These are phyloP conservation scores for Wickerhamomyces canadensis DNA, from an alignment of 805 yeast species.

Conservation along the genomic window DNA sequence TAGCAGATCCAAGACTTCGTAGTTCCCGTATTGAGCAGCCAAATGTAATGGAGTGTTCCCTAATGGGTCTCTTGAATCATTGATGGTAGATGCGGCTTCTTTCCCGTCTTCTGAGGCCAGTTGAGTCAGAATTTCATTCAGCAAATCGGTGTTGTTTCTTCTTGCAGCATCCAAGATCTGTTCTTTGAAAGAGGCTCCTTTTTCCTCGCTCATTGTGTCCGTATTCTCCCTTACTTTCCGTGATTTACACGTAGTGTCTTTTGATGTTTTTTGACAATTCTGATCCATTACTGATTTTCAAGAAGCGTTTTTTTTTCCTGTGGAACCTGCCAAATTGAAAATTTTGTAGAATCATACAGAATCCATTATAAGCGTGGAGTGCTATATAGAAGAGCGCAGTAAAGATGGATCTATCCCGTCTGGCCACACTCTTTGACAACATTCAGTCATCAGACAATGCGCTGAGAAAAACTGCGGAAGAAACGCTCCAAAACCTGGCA, in stretches of 20 bases:
- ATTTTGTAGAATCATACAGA: too few relatives aligned
- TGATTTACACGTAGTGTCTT: neutral
- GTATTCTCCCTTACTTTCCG: slow-evolving; percentile 1
- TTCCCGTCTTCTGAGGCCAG: slow-evolving; percentile 24
- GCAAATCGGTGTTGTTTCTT: slow-evolving; percentile 77
- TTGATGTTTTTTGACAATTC: neutral
- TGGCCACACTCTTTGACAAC: neutral
- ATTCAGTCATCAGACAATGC: slow-evolving; percentile 29
- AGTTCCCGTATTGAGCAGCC: slow-evolving; percentile 75
- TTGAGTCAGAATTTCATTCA: slow-evolving; percentile 46
- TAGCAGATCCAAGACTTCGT: slow-evolving; percentile 76
- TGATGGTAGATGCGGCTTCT: slow-evolving; percentile 47
- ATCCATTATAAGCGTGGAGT: too few relatives aligned
- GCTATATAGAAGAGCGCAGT: too few relatives aligned
- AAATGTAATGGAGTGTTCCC: slow-evolving; percentile 81
- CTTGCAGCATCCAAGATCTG: slow-evolving; percentile 85
- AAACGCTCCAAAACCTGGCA: slow-evolving; percentile 37
- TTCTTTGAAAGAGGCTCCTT: slow-evolving; percentile 74
- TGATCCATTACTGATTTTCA: neutral
- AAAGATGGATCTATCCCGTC: neutral
- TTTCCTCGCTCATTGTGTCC: slow-evolving; percentile 21
- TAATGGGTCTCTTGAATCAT: slow-evolving; percentile 66
- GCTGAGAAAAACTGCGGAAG: slow-evolving; percentile 46
- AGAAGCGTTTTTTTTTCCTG: neutral
- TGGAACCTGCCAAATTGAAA: too few relatives aligned